These are phyloP conservation scores for Penicillium macrosclerotiorum DNA, from an alignment of 495 filamentous ascomycete species.

Conservation along the genomic window DNA sequence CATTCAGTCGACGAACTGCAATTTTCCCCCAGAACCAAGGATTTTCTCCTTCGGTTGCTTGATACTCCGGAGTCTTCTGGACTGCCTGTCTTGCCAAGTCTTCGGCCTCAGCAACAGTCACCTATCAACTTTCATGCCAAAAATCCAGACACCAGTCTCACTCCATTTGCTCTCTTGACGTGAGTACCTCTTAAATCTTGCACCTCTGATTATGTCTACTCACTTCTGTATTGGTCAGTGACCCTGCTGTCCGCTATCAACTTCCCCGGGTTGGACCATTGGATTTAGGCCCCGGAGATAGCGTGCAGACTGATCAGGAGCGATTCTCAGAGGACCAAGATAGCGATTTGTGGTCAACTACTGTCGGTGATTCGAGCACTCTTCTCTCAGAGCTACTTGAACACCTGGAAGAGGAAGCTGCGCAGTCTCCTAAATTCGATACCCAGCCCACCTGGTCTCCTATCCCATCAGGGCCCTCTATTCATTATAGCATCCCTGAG, in stretches of 20 bases:
- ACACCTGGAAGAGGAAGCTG: slow-evolving; percentile 4
- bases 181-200: neutral
- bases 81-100: too few relatives aligned
- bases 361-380: neutral
- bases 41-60: too few relatives aligned
- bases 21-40: too few relatives aligned
- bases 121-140: neutral
- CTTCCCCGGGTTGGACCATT: slow-evolving; percentile 3
- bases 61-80: too few relatives aligned
- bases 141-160: neutral
- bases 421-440: neutral
- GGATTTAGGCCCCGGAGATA: neutral
- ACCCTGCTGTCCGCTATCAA: slow-evolving; percentile 1
- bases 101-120: neutral
- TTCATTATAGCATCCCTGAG: neutral
- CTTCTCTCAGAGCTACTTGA: slow-evolving; percentile 8
- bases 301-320: neutral
- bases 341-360: neutral
- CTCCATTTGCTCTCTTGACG: neutral
- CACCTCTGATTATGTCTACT: neutral
- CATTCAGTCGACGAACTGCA: too few relatives aligned
- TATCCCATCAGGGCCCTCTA: neutral
- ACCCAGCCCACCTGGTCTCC: neutral
- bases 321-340: neutral
- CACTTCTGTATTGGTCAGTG: slow-evolving; percentile 1